Conservation (phyloP, 2,329 filamentous ascomycete species). For the Colletotrichum limetticola region DNA sequence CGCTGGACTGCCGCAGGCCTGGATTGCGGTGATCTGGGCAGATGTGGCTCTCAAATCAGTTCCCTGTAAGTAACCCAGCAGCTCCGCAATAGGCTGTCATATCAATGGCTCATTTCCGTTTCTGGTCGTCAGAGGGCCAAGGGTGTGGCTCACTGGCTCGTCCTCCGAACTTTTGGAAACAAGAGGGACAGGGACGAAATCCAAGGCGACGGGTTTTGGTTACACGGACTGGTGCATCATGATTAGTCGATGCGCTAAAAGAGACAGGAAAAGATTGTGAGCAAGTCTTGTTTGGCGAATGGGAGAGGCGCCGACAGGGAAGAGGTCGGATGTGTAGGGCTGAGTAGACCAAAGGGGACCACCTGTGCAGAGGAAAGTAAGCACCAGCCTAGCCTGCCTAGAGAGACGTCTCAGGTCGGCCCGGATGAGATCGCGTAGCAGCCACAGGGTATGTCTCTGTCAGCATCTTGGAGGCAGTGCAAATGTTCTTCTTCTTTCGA, state of each 20-base stretch:
- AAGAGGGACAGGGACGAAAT: slow-evolving; percentile 8
- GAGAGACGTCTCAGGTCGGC: slow-evolving; percentile 31
- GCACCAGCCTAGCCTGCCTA: slow-evolving; percentile 28
- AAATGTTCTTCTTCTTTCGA: slow-evolving; percentile 4
- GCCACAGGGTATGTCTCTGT: slow-evolving; percentile 18
- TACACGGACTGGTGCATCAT: slow-evolving; percentile 17
- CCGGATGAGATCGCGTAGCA: slow-evolving; percentile 21
- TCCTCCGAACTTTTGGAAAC: slow-evolving; percentile 19
- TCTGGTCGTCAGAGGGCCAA: slow-evolving; percentile 15
- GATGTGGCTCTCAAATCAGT: background rate
- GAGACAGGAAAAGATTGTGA: slow-evolving; percentile 23
- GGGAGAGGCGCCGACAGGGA: slow-evolving; percentile 1
- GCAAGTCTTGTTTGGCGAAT: slow-evolving; percentile 15
- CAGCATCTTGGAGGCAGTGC: slow-evolving; percentile 29
- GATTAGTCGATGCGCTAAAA: slow-evolving; percentile 19
- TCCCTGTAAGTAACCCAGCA: background rate
- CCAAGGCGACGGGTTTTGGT: slow-evolving; percentile 24
- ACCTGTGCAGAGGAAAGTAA: slow-evolving; percentile 20
- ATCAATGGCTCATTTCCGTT: slow-evolving; percentile 15
- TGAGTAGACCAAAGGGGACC: slow-evolving; percentile 12
- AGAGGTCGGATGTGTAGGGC: slow-evolving; percentile 23
- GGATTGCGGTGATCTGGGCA: slow-evolving; percentile 3
- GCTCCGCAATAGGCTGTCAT: slow-evolving; percentile 15
- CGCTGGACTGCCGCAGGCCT: slow-evolving; percentile 4
- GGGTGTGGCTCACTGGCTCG: slow-evolving; percentile 31